Conservation (phyloP, 2,329 filamentous ascomycete species). For the Ophiostoma sp. region DNA sequence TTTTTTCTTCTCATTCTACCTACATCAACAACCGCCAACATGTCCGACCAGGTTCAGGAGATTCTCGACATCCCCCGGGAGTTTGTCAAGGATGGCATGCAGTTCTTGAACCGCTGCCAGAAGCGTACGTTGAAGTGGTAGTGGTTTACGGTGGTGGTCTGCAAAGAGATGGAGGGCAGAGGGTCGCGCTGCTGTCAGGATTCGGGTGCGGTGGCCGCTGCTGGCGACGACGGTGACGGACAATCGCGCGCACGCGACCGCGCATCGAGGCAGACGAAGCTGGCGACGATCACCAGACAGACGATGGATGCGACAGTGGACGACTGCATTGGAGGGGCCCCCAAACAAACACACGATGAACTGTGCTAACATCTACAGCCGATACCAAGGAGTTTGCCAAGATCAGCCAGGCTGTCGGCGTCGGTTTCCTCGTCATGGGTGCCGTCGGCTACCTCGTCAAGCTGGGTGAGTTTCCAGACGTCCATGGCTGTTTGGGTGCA, state of each 20-base stretch:
- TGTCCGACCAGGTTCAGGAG: slow-evolving; percentile 65
- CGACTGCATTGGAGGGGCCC: neutral
- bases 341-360: neutral
- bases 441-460: slow-evolving; percentile 66
- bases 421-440: slow-evolving; percentile 66
- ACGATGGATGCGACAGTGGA: neutral
- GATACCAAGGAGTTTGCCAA: slow-evolving; percentile 52
- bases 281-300: neutral
- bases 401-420: slow-evolving; percentile 54
- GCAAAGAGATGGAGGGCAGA: neutral
- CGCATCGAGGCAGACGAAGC: slow-evolving; percentile 10
- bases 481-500: neutral
- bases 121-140: slow-evolving; percentile 46
- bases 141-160: neutral
- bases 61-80: slow-evolving; percentile 63
- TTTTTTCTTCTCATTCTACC: neutral
- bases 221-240: neutral
- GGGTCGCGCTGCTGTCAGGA: neutral
- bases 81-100: slow-evolving; percentile 58
- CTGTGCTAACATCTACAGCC: slow-evolving; percentile 35
- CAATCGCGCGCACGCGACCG: neutral
- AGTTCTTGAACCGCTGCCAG: slow-evolving; percentile 58
- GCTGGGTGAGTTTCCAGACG: slow-evolving; percentile 49
- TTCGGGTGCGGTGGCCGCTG: neutral
- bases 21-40: slow-evolving; percentile 35